Evolutionary conservation across 1,284 basidiomycete species (phyloP).

Genomic region (Rhodotorula sp.): DNA sequence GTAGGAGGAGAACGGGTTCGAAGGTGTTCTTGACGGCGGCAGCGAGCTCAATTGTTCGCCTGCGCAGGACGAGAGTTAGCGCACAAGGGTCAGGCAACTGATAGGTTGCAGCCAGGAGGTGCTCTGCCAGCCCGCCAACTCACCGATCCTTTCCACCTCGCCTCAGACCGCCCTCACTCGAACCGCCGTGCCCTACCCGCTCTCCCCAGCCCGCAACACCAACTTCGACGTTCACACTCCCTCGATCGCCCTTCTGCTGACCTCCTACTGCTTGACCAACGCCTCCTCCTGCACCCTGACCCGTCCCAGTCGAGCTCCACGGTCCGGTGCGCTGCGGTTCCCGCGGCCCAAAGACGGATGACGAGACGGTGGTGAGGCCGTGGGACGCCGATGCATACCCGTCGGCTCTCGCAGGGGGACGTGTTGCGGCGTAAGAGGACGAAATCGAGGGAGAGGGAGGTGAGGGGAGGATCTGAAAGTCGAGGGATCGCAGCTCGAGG

Average conservation of each 20-base stretch:
- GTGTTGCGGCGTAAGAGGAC: background rate
- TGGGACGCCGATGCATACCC: constrained; percentile 81
- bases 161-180: constrained; percentile 68
- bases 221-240: constrained; percentile 75
- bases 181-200: constrained; percentile 49
- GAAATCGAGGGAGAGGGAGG: constrained; percentile 14
- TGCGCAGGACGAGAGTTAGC: constrained; percentile 47
- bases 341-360: constrained; percentile 84
- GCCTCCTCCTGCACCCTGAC: constrained; percentile 53
- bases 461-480: constrained; percentile 69
- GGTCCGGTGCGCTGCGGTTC: constrained; percentile 60
- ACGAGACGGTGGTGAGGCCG: constrained; percentile 82
- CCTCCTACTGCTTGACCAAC: constrained; percentile 55
- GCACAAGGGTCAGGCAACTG: constrained; percentile 8
- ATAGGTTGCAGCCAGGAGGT: background rate
- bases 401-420: constrained; percentile 49
- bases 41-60: constrained; percentile 83
- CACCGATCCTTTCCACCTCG: constrained; percentile 73
- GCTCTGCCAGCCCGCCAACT: constrained; percentile 46
- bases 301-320: constrained; percentile 3
- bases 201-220: constrained; percentile 71
- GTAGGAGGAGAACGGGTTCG: constrained; percentile 86
- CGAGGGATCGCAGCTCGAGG: constrained; percentile 80
- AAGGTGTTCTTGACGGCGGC: constrained; percentile 88
- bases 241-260: constrained; percentile 61